Percentiles rank a stretch among this genome's conserved stretches.
Evolutionary conservation across 345 rosid species (phyloP).

Genomic region (Acer yangbiense): DNA sequence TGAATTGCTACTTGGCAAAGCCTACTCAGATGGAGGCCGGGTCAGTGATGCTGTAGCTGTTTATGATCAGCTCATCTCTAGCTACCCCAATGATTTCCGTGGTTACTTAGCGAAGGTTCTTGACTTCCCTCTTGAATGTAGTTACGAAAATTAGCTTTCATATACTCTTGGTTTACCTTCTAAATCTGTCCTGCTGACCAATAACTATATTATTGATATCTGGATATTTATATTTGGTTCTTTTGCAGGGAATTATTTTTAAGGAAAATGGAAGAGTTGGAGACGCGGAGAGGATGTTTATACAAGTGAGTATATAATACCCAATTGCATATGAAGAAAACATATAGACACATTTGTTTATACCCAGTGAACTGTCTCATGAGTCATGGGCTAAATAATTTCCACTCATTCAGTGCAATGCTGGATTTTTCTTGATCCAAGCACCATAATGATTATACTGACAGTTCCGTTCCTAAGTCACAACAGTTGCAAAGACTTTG

Average conservation of each 20-base stretch:
- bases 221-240: not conserved
- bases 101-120: slow-evolving; percentile 94
- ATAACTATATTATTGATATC: not conserved
- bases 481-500: too few species aligned
- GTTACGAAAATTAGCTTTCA: not conserved
- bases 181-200: not conserved
- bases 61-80: slow-evolving; percentile 76
- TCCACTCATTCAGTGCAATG: not conserved
- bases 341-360: not conserved
- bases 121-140: not conserved
- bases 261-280: slow-evolving; percentile 84
- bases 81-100: slow-evolving; percentile 82
- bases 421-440: not conserved
- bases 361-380: not conserved
- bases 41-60: slow-evolving; percentile 87
- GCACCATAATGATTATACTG: not conserved
- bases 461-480: too few species aligned
- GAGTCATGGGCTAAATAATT: not conserved
- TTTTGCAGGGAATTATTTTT: slow-evolving; percentile 77
- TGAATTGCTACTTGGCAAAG: slow-evolving; percentile 92
- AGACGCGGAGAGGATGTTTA: slow-evolving; percentile 98
- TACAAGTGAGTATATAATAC: slow-evolving; percentile 64
- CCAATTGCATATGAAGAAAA: not conserved
- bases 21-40: slow-evolving; percentile 92
- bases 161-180: not conserved